phyloP scores from a whole-genome alignment of 306 rosid genomes.

The Hippophae gyantsensis region DNA sequence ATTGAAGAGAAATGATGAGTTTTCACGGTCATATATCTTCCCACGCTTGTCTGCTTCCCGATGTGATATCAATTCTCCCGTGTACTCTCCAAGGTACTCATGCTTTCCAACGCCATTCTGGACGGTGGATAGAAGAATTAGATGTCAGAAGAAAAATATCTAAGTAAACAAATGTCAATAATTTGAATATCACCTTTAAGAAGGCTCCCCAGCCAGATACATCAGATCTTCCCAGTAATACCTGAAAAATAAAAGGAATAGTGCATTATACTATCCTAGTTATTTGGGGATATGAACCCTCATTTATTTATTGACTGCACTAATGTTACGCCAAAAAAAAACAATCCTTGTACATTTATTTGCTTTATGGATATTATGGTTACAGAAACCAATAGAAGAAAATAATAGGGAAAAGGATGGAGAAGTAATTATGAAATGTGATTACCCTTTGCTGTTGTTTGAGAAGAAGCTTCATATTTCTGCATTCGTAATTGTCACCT shows the following conservation, averaged over 20 bases:
- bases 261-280: not conserved
- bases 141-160: constrained; percentile 18
- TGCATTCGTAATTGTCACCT: constrained; percentile 99
- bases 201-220: constrained; percentile 99
- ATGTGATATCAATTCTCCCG: constrained; percentile 94
- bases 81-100: constrained; percentile 99
- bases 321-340: too few species aligned
- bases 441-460: constrained; percentile 94
- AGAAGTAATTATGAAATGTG: constrained; percentile 18
- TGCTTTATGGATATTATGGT: too few species aligned
- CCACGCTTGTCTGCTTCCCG: constrained; percentile 99
- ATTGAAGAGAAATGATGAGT: constrained; percentile 96
- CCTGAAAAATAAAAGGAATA: constrained; percentile 37
- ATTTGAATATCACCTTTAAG: constrained; percentile 51
- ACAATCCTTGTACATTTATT: too few species aligned
- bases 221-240: constrained; percentile 93
- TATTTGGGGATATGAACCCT: too few species aligned
- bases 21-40: constrained; percentile 96
- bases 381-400: not conserved
- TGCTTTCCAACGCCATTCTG: constrained; percentile 97
- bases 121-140: constrained; percentile 26
- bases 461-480: constrained; percentile 99
- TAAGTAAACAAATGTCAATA: constrained; percentile 3
- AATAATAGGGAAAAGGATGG: constrained; percentile 10
- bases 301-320: too few species aligned